These are phyloP conservation scores for Thamnidium elegans DNA, from an alignment of 192 early-diverging fungal species.

Conservation along the genomic window DNA sequence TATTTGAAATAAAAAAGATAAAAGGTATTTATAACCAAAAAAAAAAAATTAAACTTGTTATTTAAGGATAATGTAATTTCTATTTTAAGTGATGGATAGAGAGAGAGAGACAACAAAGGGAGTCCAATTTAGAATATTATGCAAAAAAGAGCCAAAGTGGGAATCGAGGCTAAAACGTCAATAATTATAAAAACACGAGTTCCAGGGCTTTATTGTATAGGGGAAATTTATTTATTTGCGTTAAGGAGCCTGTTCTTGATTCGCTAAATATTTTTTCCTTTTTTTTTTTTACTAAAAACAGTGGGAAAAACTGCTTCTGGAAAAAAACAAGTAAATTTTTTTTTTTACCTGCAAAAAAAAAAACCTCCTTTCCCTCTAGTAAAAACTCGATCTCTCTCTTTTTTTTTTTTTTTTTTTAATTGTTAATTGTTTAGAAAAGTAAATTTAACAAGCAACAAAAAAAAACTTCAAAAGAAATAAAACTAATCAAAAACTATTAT, in stretches of 20 bases:
- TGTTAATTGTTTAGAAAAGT: too few species aligned
- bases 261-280: too few species aligned
- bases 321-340: not conserved
- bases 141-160: not conserved
- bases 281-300: not conserved
- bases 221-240: not conserved
- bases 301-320: not conserved
- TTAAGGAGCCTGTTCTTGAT: not conserved
- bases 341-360: too few species aligned
- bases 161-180: slow-evolving; percentile 18
- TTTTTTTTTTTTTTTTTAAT: too few species aligned
- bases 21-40: slow-evolving; percentile 4
- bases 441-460: too few species aligned
- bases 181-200: slow-evolving; percentile 5
- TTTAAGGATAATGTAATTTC: not conserved
- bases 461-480: too few species aligned
- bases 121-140: slow-evolving; percentile 19
- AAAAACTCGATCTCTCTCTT: too few species aligned
- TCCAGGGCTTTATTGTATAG: not conserved
- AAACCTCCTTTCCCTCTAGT: too few species aligned
- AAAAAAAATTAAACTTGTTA: slow-evolving; percentile 1
- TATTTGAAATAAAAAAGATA: not conserved
- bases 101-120: slow-evolving; percentile 1
- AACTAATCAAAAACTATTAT: too few species aligned
- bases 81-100: not conserved